phyloP scores from a whole-genome alignment of 2,329 filamentous ascomycete genomes.

The Aphanoascus verrucosus region DNA sequence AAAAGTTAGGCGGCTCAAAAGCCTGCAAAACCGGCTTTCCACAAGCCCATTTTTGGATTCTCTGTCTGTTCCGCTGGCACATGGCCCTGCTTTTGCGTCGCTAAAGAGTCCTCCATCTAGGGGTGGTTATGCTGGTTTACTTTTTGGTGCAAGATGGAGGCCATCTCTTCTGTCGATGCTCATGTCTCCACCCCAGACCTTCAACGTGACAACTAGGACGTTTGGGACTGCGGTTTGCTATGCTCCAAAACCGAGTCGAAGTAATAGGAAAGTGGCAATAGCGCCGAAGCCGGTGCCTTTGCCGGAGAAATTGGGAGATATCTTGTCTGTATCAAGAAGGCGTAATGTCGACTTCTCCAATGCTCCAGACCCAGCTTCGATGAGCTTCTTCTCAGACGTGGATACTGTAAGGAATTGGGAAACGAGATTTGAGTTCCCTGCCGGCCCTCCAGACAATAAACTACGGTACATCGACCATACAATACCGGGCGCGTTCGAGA shows the following conservation, averaged over 20 bases:
- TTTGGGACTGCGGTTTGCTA: slow-evolving; percentile 31
- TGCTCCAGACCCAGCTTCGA: slow-evolving; percentile 20
- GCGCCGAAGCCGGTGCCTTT: not conserved
- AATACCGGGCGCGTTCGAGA: slow-evolving; percentile 24
- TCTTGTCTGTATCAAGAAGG: slow-evolving; percentile 20
- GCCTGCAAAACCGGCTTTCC: slow-evolving; percentile 1
- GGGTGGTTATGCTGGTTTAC: not conserved
- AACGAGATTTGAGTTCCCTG: slow-evolving; percentile 23
- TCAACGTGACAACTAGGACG: slow-evolving; percentile 34
- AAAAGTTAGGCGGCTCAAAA: slow-evolving; percentile 8
- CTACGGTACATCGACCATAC: slow-evolving; percentile 32
- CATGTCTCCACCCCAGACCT: slow-evolving; percentile 31
- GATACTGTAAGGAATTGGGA: slow-evolving; percentile 32
- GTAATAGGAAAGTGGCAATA: not conserved
- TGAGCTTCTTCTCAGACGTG: slow-evolving; percentile 24
- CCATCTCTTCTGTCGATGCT: slow-evolving; percentile 21
- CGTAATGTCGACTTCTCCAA: slow-evolving; percentile 15
- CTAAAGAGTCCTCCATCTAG: not conserved
- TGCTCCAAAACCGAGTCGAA: not conserved
- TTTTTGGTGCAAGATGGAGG: slow-evolving; percentile 6
- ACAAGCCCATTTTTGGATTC: slow-evolving; percentile 12
- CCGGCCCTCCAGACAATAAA: slow-evolving; percentile 19
- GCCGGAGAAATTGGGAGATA: slow-evolving; percentile 21
- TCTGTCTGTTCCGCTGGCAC: not conserved
- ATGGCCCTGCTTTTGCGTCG: not conserved